Base-by-base conservation (phyloP, 23 red algal genomes). In the Gracilaria caudata region DNA sequence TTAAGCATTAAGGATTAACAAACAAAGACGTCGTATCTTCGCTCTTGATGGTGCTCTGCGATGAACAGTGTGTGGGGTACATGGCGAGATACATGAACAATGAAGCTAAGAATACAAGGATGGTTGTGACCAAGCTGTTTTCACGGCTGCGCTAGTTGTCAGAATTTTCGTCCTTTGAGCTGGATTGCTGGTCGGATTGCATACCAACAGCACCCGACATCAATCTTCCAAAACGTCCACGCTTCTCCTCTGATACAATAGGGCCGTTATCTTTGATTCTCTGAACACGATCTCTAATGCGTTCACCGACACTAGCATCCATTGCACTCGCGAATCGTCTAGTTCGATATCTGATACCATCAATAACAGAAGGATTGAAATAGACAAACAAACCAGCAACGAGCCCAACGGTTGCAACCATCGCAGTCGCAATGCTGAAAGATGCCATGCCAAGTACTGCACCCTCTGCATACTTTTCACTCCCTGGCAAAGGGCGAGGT, bases 391-490 rank as follows among this genome's bases (percentile, higher is more conserved):
- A 25, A 36, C 43, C 68, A 19, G 21, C 74, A 34, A 58, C 51
- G n/a, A 86, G 6, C 25, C 85, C 85, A 20, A 89, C 71, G 12
- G 33, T 30, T 17, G 68, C 85, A 32, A 89, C 85, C 24, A 79
- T 68, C 5, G 70, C 44, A 35, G 85, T 89, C 8, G 85, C 85
- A 25, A 89, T 73, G 28, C 72, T 60, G 35, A 89, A 79, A 13
- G 85, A 75, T 10, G 68, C 85, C 37, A 89, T 64, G 6, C 85
- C 85, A 9, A 89, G 43, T 16, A 79, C 46, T 12, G 85, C 74
- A 17, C 85, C 85, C 38, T 89, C 68, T 54, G 49, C 85, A 33
- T 89, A 89, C 36, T 72, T 68, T 41, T 89, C 85, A 44, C 63
- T 56, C 3, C 73, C 72, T 21, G 85, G 85, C 43, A 89, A 66